Evolutionary conservation across 2,329 filamentous ascomycete species (phyloP), one percentile per base, ranked within the genome.

Genomic region (Diaporthe sp.): DNA sequence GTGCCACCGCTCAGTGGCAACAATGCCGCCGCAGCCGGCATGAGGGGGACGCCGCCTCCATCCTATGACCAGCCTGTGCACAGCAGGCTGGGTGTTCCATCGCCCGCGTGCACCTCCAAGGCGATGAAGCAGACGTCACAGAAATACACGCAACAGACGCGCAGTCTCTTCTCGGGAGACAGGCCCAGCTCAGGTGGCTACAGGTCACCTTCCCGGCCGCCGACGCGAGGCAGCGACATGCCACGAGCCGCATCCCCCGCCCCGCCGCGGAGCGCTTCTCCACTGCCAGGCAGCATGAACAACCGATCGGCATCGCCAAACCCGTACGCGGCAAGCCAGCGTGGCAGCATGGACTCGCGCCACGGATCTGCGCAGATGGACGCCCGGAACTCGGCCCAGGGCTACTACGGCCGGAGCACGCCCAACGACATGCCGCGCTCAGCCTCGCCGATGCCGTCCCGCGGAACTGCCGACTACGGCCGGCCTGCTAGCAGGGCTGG

Each of bases 81-180:
- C 81, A 90, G 94, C 81, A 90, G 94, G 74, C 89, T 98, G 5
- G 97, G 95, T 71, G 94, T 96, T 17, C 97, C 97, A 2, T 93
- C 96, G 74, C 95, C 96, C 2, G 97, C 97, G 1, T 95, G 97
- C 75, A 99, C 97, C 0, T 94, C 95, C 5, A 94, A 93, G 76
- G 94, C 97, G 63, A 99, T 99, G 97, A 94, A 98, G 81, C 94
- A 97, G 82, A 94, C 96, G 5, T 97, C 95, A 0, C 93, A 97
- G 79, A 95, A 95, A 83, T 98, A 96, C 80, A 91, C 94, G 30
- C 91, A 92, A 59, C 94, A 98, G 82, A 94, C 94, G 3, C 91
- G 94, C 56, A 95, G 89, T 79, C 92, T 98, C 86, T 97, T 97
- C 42, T 77, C 80, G 1, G 55, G 70, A 25, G 82, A 80, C 30